Evolutionary conservation across 768 basidiomycete species (phyloP), one percentile per base, ranked within the genome.

Genomic region (Leccinum boreale): DNA sequence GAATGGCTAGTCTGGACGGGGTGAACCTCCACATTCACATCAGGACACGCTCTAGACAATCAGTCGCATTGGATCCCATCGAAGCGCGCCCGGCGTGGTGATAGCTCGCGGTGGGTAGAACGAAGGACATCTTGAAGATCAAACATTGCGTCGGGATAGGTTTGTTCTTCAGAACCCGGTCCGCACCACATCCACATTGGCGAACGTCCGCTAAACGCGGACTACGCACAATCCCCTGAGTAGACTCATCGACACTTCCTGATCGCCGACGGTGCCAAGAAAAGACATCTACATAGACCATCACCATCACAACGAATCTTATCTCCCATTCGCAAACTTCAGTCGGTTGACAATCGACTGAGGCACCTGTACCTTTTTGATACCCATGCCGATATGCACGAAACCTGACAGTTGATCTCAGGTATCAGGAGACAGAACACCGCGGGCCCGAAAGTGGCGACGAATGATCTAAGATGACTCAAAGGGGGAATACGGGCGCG

Each of bases 231-330:
- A 46, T 31, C n/a, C 24, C n/a, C 33, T 29, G 29, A 49, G 15
- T 39, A 44, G 55, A 59, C 55, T 24, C 24, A 6, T 49, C 53
- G 47, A 10, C 24, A 36, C 46, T 21, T 52, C 47, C 44, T 52
- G 49, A 19, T 44, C 47, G 62, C 45, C 56, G 52, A 49, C 64
- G 21, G 1, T 46, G 62, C 53, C 46, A 55, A 52, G 36, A 10
- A 23, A 50, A 19, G 5, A 29, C n/a, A 33, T 47, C 19, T n/a
- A n/a, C 19, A 6, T 45, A 33, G 21, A 33, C 55, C 50, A 55
- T 65, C 53, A 9, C 63, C 55, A 59, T 68, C 57, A 35, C 42
- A 17, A 67, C 65, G 59, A 66, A 54, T 52, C 48, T 61, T 48
- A 35, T 15, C 36, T 15, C 36, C 36, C 12, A 8, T 33, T 45